Evolutionary conservation across 2,329 filamentous ascomycete species (phyloP).

Genomic region (Pseudogymnoascus pannorum): DNA sequence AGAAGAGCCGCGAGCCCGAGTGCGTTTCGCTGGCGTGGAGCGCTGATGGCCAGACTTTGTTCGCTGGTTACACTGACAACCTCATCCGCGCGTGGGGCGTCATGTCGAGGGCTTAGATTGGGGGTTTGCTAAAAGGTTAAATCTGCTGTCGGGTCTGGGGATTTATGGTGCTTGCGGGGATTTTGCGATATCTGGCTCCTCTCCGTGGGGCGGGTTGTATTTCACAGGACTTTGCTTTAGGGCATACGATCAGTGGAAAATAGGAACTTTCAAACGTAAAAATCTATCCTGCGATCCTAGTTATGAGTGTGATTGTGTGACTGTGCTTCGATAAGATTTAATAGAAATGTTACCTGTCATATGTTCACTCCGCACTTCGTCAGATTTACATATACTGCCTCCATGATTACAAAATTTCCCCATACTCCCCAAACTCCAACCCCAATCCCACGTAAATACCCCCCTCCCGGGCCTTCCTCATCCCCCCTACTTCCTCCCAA

Average conservation of each 20-base stretch:
- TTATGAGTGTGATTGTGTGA: neutral
- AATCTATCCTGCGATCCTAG: neutral
- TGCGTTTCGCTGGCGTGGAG: slow-evolving; percentile 96
- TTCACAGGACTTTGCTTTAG: slow-evolving; percentile 4
- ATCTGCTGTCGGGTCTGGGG: slow-evolving; percentile 61
- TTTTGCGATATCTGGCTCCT: slow-evolving; percentile 21
- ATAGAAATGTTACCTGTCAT: neutral
- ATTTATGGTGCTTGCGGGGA: slow-evolving; percentile 78
- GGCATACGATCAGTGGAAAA: slow-evolving; percentile 7
- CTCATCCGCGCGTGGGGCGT: slow-evolving; percentile 97
- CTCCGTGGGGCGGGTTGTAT: neutral
- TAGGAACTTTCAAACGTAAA: slow-evolving; percentile 7
- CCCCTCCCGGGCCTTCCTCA: too few species aligned
- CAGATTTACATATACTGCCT: neutral
- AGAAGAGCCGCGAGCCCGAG: slow-evolving; percentile 99
- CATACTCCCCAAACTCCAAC: neutral
- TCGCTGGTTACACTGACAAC: slow-evolving; percentile 99
- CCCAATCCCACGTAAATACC: neutral
- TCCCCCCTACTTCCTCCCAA: slow-evolving; percentile 35
- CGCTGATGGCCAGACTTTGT: slow-evolving; percentile 97
- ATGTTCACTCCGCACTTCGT: neutral
- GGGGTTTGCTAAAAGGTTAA: slow-evolving; percentile 12
- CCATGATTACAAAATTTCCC: neutral
- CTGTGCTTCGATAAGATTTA: neutral
- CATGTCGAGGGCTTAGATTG: slow-evolving; percentile 77